Conservation (phyloP, 1,284 basidiomycete genomes). For the Boletus sp. region DNA sequence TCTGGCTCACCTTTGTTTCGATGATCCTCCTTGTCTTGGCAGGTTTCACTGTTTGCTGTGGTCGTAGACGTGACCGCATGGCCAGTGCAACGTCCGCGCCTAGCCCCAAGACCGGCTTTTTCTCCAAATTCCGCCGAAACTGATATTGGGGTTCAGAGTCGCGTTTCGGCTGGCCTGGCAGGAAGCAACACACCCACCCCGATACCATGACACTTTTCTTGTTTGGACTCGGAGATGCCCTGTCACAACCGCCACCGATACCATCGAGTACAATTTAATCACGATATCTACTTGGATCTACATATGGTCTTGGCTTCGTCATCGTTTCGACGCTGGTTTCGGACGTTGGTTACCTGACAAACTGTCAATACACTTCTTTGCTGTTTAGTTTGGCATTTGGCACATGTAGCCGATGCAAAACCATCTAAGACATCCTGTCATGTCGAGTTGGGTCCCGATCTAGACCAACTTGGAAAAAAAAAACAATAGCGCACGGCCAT, state of each 20-base stretch:
- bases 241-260: constrained; percentile 6
- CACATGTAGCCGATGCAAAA: too few species aligned
- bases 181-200: not conserved
- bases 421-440: too few species aligned
- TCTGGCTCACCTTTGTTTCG: constrained; percentile 72
- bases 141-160: not conserved
- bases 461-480: too few species aligned
- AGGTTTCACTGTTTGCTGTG: constrained; percentile 66
- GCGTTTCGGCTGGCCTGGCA: not conserved
- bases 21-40: constrained; percentile 60
- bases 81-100: constrained; percentile 37
- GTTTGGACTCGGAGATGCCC: not conserved
- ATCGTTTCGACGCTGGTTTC: not conserved
- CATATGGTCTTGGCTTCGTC: constrained; percentile 4
- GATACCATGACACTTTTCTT: not conserved
- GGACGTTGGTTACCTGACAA: constrained; percentile 3
- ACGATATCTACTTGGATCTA: constrained; percentile 9
- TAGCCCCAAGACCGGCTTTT: constrained; percentile 16
- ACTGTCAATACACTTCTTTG: constrained; percentile 4
- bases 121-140: constrained; percentile 27
- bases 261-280: constrained; percentile 9
- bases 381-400: not conserved
- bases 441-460: too few species aligned
- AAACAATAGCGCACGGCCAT: too few species aligned
- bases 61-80: constrained; percentile 52